Base-by-base conservation (phyloP, 768 basidiomycete genomes). In the Paxillus rubicundulus region DNA sequence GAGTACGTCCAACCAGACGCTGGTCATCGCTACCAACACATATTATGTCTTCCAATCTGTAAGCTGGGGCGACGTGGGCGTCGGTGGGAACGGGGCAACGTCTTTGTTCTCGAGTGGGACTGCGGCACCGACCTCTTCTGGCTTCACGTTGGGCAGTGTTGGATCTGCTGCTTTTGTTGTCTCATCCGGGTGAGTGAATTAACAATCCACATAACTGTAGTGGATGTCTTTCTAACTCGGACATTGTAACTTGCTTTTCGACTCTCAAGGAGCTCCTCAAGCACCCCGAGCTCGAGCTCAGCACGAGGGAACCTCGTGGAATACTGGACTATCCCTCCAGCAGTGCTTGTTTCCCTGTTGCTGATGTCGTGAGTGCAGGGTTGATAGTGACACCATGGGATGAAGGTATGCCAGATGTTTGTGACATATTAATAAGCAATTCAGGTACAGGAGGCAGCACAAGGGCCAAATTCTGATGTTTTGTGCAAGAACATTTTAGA, bases 11-110 rank as follows among this genome's bases (percentile, higher is more conserved):
- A 57, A 58, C 4, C 62, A 76, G 42, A 80, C 77, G 2, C 72
- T 84, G 34, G 67, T 82, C 5, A 66, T 83, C 17, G 81, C 74
- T 3, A 73, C 75, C 10, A 84, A 84, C 60, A 76, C 71, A 65
- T 77, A 79, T 47, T 74, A 79, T 44, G 61, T 66, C 4, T 59
- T 66, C 2, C 66, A 65, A 4, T 60, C 67, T 0, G 61, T 82
- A 5, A 52, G 60, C 24, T 64, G 78, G 42, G 21, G 24, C 2
- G 63, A 73, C 10, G 44, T 77, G 6, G 24, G 45, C 3, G 62
- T 70, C 13, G 41, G 37, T 8, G 55, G 54, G 3, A 12, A 5
- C 0, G 45, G 38, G 2, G 49, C 49, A 3, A 9, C 32, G 16
- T 4, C 37, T 2, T 28, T 63, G 2, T 65, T 63, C 18, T 48